Evolutionary conservation across 164 flowering plant species (phyloP).

Genomic region (Stephania yunnanensis): DNA sequence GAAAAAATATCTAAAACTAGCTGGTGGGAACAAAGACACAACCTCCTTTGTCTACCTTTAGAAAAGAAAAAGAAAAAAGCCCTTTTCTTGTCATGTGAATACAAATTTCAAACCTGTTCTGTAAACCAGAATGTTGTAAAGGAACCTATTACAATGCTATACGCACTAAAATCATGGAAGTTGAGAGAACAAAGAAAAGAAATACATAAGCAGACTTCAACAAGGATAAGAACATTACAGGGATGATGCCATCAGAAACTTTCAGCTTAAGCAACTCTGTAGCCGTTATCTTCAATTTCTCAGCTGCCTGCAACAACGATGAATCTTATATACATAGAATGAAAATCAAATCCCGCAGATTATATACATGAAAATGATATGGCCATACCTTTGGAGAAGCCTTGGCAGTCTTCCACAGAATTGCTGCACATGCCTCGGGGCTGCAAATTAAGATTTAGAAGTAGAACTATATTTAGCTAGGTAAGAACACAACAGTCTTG

Average conservation of each 20-base stretch:
- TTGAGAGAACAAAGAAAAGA: neutral
- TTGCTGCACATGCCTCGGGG: conserved; percentile 99
- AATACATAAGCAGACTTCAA: neutral
- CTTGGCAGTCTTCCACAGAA: conserved; percentile 82
- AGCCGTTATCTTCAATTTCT: conserved; percentile 84
- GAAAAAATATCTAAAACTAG: too few species aligned
- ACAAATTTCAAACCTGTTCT: neutral
- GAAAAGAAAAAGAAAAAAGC: too few species aligned
- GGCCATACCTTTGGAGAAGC: conserved; percentile 80
- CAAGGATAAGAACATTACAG: conserved; percentile 45
- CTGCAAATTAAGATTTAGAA: conserved; percentile 28
- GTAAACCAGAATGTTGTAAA: neutral
- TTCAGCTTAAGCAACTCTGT: conserved; percentile 58
- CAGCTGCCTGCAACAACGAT: conserved; percentile 70
- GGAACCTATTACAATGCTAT: neutral
- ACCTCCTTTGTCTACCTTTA: too few species aligned
- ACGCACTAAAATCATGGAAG: neutral
- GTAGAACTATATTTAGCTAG: neutral
- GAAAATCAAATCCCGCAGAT: conserved; percentile 1
- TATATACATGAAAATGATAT: conserved; percentile 1
- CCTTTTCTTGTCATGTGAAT: too few species aligned
- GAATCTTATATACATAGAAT: conserved; percentile 2
- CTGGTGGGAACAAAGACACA: too few species aligned
- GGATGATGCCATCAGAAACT: conserved; percentile 85
- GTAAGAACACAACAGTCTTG: neutral